Base-by-base conservation (phyloP, 345 rosid genomes). In the Eucalyptus cloeziana region DNA sequence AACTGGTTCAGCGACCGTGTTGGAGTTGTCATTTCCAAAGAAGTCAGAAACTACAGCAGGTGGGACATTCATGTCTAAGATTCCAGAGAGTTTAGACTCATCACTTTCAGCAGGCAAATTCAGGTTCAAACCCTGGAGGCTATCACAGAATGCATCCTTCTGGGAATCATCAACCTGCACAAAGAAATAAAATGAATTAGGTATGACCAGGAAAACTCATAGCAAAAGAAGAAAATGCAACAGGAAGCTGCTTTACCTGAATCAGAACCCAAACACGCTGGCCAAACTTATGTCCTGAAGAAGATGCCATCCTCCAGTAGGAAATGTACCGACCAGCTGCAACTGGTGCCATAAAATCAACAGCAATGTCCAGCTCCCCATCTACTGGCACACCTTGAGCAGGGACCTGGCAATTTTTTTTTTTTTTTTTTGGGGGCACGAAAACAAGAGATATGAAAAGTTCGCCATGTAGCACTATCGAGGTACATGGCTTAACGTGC, bases 241-340 rank as follows among this genome's bases (percentile, higher is more conserved):
- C n/a, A 62, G 54, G 60, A 83, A 37, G 80, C 37, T 25, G 12
- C 22, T 40, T 44, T 90, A 98, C 99, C 94, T 94, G 95, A 62
- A 98, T 95, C 80, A 94, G 94, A 92, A 96, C 99, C 99, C 99
- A 97, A 88, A 98, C 94, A 85, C 97, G 99, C 87, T 98, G 99
- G 86, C 99, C 99, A 87, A 98, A 98, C 90, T 93, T 95, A 27
- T 89, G 92, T 58, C 97, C 97, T 54, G 93, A 91, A 54, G 95
- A 93, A 67, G 94, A 89, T 88, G 95, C 93, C 98, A 97, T 93
- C 94, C 95, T 97, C 99, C 99, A 98, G 88, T 96, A 96, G 67
- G 99, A 97, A 44, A 94, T 90, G 91, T 96, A 97, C 49, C 95
- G 93, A 87, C 99, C 99, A 89, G 99, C 96, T 87, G 89, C 89